A percentile compares a stretch with the other conserved stretches of the same genome.
Evolutionary conservation across 2,329 filamentous ascomycete genomes (phyloP).

Genomic region (Aspergillus ochraceoroseus): DNA sequence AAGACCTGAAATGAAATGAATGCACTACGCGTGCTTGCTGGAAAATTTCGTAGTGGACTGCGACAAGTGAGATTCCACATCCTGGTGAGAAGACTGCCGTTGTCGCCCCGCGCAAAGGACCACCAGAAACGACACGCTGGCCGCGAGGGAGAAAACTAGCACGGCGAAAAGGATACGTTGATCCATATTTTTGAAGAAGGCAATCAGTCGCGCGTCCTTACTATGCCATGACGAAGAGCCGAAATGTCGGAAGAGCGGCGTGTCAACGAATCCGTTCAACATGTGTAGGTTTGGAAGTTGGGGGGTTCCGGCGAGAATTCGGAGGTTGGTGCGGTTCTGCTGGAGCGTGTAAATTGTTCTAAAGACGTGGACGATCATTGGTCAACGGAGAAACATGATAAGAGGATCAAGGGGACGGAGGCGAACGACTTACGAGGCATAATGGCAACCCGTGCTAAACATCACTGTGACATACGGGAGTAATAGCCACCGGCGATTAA

Average conservation of each 20-base stretch:
- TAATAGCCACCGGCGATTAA: slow-evolving; percentile 40
- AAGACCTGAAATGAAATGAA: too few relatives aligned
- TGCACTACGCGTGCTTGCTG: too few relatives aligned
- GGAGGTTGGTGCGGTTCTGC: slow-evolving; percentile 29
- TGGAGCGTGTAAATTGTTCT: slow-evolving; percentile 41
- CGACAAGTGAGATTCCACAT: too few relatives aligned
- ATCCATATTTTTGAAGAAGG: slow-evolving; percentile 11
- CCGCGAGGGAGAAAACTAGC: slow-evolving; percentile 1
- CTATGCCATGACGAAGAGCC: slow-evolving; percentile 45
- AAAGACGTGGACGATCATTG: too few relatives aligned
- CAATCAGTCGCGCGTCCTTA: slow-evolving; percentile 36
- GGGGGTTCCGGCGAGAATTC: slow-evolving; percentile 36
- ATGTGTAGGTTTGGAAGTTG: slow-evolving; percentile 32
- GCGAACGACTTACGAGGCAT: slow-evolving; percentile 35
- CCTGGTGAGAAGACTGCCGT: too few relatives aligned
- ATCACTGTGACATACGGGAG: slow-evolving; percentile 43
- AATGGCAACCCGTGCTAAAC: slow-evolving; percentile 45
- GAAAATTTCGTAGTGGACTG: too few relatives aligned
- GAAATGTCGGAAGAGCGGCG: slow-evolving; percentile 42
- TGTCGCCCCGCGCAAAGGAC: neutral
- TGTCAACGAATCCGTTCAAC: slow-evolving; percentile 40
- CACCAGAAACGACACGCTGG: neutral
- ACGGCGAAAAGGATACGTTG: slow-evolving; percentile 7
- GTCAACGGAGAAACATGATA: neutral
- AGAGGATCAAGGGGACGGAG: neutral